Base-by-base conservation (phyloP, 2,329 filamentous ascomycete species). In the Penicillium sp. region DNA sequence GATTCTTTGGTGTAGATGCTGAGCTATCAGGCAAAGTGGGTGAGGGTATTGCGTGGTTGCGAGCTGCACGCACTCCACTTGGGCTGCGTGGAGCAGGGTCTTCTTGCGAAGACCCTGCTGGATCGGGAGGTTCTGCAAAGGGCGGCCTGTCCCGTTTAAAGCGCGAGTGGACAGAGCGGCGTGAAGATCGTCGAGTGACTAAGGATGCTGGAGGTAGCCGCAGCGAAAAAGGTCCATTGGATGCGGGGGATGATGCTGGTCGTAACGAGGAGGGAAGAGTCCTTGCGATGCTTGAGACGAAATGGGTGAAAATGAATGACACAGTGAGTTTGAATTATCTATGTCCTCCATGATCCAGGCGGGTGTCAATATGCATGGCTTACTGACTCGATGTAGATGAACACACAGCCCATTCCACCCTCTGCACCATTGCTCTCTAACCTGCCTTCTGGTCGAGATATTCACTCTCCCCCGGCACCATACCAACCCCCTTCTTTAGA, bases 271-370 rank as follows among this genome's bases (percentile, higher is more conserved):
- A 99, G 76, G 86, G 83, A 2, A 83, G 92, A 55, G 89, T 97
- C 2, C 81, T 97, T 51, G 90, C 94, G 67, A 91, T 94, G 86
- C 78, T 99, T 35, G 85, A 96, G 66, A 83, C 81, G 38, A 97
- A 96, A 73, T 97, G 94, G 93, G 86, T 85, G 61, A 94, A 92
- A 77, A 86, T 92, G 75, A 99, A 99, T 70, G 91, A 97, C 74
- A 96, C 90, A 19, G 90, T 96, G 77, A 78, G 85, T 73, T 17
- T 0, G n/a, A 4, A 17, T 27, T 38, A 23, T 4, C 12, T 12
- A 17, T 21, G 21, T 31, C 3, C 15, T 13, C 2, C 4, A 17
- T 21, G 3, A 6, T 12, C 8, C 9, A 4, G 3, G n/a, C 8
- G 1, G 19, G 3, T 42, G n/a, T 36, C 5, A 1, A n/a, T 42